Evolutionary conservation across 139 green algal species (phyloP).

Genomic region (Choricystis sp.): DNA sequence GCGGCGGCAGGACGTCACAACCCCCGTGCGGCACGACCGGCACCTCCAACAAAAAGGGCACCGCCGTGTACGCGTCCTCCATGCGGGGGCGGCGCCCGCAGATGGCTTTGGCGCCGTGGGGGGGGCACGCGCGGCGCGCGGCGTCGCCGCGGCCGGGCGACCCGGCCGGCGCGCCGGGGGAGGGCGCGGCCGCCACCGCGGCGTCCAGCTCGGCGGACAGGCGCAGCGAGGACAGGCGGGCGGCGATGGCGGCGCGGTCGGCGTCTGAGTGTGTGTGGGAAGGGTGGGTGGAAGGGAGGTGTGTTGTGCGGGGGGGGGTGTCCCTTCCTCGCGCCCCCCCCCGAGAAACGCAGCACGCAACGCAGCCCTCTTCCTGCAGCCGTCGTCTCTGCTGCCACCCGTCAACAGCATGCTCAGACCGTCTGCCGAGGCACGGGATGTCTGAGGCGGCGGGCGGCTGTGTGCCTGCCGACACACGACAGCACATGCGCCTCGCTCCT

Average conservation of each 20-base stretch:
- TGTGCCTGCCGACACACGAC: too few relatives aligned
- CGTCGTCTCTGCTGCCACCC: too few relatives aligned
- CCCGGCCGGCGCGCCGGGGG: neutral
- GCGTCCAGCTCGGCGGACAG: neutral
- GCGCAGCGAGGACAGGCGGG: neutral
- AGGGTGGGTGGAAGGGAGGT: too few relatives aligned
- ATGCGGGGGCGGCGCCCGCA: constrained; percentile 44
- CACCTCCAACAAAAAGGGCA: constrained; percentile 42
- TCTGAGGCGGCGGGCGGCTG: too few relatives aligned
- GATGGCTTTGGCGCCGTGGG: constrained; percentile 43
- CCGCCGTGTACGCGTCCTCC: constrained; percentile 50
- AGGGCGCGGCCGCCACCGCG: neutral
- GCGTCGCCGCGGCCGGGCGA: neutral
- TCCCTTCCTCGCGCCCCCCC: too few relatives aligned
- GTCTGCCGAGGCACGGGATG: too few relatives aligned
- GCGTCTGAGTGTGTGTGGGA: too few relatives aligned
- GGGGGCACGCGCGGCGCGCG: constrained; percentile 24
- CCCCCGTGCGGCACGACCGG: constrained; percentile 3
- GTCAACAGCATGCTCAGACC: too few relatives aligned
- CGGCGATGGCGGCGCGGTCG: neutral
- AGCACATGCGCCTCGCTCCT: too few relatives aligned
- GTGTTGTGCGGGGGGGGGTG: too few relatives aligned
- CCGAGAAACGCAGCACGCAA: too few relatives aligned
- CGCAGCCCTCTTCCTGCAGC: too few relatives aligned
- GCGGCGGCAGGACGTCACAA: constrained; percentile 27